A percentile compares a stretch with the other conserved stretches of the same genome.
These are phyloP conservation scores for Arabidopsis suecica DNA, from an alignment of 345 rosid species.

Conservation along the genomic window DNA sequence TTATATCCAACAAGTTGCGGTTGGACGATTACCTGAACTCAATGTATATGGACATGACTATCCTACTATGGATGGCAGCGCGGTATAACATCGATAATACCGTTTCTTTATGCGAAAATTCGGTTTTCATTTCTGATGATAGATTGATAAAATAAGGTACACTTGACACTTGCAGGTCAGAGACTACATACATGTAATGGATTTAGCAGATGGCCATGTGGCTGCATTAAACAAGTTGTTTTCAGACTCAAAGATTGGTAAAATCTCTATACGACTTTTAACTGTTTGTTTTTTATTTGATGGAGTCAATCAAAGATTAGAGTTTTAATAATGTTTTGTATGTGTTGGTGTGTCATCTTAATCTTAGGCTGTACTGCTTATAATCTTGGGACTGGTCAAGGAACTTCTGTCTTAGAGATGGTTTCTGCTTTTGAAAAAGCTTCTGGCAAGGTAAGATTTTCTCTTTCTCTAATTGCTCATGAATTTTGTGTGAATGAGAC, in stretches of 20 bases:
- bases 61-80: slow-evolving; percentile 89
- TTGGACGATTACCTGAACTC: slow-evolving; percentile 89
- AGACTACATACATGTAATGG: slow-evolving; percentile 97
- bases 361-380: slow-evolving; percentile 77
- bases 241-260: slow-evolving; percentile 66
- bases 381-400: slow-evolving; percentile 88
- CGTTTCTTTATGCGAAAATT: neutral
- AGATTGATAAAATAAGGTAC: slow-evolving; percentile 21
- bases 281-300: neutral
- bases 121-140: slow-evolving; percentile 1
- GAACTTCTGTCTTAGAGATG: slow-evolving; percentile 93
- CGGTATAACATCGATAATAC: slow-evolving; percentile 56
- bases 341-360: slow-evolving; percentile 16
- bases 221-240: slow-evolving; percentile 82
- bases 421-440: slow-evolving; percentile 93
- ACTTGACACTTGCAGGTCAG: slow-evolving; percentile 59
- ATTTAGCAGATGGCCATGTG: slow-evolving; percentile 93
- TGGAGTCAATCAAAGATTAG: neutral
- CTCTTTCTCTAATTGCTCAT: slow-evolving; percentile 4
- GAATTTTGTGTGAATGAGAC: neutral
- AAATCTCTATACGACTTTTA: neutral
- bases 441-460: slow-evolving; percentile 72
- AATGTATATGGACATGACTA: slow-evolving; percentile 91
- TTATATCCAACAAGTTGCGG: slow-evolving; percentile 96
- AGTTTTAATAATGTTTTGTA: neutral